A percentile compares a stretch with the other conserved stretches of the same genome.
Conservation (phyloP, 2,329 filamentous ascomycete species). For the Ambrosiella xylebori region DNA sequence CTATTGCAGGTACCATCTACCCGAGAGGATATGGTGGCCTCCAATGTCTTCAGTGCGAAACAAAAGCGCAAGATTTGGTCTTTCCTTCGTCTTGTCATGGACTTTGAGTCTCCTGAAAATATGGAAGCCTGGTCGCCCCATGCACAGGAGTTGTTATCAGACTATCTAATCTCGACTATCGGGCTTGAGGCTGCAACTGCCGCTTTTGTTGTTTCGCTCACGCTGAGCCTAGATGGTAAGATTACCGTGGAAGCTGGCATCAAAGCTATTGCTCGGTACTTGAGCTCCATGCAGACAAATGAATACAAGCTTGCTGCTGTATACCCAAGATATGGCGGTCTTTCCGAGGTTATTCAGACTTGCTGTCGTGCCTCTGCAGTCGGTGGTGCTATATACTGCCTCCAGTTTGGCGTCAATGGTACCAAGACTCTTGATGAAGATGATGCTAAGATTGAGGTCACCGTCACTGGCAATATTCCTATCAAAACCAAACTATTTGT, state of each 20-base stretch:
- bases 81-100: slow-evolving; percentile 72
- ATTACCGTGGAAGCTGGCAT: slow-evolving; percentile 50
- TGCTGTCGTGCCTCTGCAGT: slow-evolving; percentile 81
- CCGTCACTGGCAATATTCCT: slow-evolving; percentile 20
- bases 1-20: slow-evolving; percentile 68
- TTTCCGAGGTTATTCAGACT: slow-evolving; percentile 78
- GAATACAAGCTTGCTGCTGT: slow-evolving; percentile 80
- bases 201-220: slow-evolving; percentile 46
- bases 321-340: slow-evolving; percentile 81
- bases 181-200: slow-evolving; percentile 52
- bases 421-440: slow-evolving; percentile 14
- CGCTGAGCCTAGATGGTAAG: slow-evolving; percentile 50
- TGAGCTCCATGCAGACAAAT: slow-evolving; percentile 74
- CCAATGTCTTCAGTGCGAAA: slow-evolving; percentile 55
- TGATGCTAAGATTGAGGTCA: slow-evolving; percentile 14
- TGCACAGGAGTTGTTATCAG: slow-evolving; percentile 35
- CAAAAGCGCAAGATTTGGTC: slow-evolving; percentile 83
- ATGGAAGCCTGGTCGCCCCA: slow-evolving; percentile 40
- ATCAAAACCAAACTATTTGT: slow-evolving; percentile 40
- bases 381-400: slow-evolving; percentile 77
- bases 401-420: slow-evolving; percentile 48
- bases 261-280: slow-evolving; percentile 56
- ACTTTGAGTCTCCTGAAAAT: slow-evolving; percentile 44
- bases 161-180: slow-evolving; percentile 45
- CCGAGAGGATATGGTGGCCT: slow-evolving; percentile 79